Evolutionary conservation across 1,284 basidiomycete species (phyloP).

Genomic region (Moesziomyces globuligerus): DNA sequence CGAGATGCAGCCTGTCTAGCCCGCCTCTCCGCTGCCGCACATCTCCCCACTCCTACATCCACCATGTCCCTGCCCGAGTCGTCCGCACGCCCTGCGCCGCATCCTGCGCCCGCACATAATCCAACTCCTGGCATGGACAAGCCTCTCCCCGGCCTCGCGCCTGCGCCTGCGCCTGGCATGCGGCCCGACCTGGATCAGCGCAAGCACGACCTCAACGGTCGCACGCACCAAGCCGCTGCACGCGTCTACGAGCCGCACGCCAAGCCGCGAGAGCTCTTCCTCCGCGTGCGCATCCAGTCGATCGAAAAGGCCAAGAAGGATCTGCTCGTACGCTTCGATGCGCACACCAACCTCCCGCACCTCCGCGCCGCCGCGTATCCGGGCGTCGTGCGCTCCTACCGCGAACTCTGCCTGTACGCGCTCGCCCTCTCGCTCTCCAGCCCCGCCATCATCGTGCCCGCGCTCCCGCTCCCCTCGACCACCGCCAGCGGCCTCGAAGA

Average conservation of each 20-base stretch:
- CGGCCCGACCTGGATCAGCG: conserved; percentile 42
- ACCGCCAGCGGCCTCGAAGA: conserved; percentile 48
- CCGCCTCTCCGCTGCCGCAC: too few species aligned
- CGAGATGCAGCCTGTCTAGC: too few species aligned
- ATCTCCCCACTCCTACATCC: too few species aligned
- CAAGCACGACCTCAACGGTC: conserved; percentile 12
- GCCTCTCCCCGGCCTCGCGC: too few species aligned
- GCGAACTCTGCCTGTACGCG: conserved; percentile 55
- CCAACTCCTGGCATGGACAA: not conserved
- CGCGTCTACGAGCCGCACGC: conserved; percentile 41
- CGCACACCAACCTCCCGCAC: conserved; percentile 58
- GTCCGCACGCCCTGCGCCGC: not conserved
- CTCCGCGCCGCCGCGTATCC: conserved; percentile 52
- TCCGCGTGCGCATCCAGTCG: conserved; percentile 38
- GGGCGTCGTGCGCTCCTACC: conserved; percentile 50
- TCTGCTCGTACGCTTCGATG: conserved; percentile 49
- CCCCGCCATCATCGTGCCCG: conserved; percentile 51
- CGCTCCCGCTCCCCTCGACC: conserved; percentile 53
- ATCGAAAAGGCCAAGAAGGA: conserved; percentile 55
- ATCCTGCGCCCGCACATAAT: not conserved
- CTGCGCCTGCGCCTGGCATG: conserved; percentile 8
- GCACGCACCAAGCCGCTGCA: conserved; percentile 9
- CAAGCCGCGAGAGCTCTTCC: conserved; percentile 38
- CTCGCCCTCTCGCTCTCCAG: conserved; percentile 48
- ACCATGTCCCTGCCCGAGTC: not conserved